Base-by-base conservation (phyloP, 495 filamentous ascomycete species). In the Corynascus novoguineensis region DNA sequence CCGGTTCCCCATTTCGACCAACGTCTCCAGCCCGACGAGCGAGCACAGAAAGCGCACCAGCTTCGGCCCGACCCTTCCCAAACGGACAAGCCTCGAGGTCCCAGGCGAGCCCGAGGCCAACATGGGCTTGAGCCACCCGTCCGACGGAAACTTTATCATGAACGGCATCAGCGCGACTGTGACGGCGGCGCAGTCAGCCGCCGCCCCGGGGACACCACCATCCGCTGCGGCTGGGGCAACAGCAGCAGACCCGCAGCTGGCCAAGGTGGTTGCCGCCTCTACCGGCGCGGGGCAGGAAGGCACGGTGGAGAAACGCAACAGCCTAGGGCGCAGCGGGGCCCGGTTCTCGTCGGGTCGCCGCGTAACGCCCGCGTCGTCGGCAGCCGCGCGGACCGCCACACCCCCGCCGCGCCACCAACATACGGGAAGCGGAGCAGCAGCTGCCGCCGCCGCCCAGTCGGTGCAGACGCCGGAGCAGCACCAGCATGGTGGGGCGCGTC, bases 1-100 rank as follows among this genome's bases (percentile, higher is more conserved):
- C 40, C 79, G 93, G 19, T 98, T 98, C 77, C 93, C 93, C 9
- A 86, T 98, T 60, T 78, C 83, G 41, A 86, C 86, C 38, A 85
- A 85, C 35, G 76, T 83, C 19, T 80, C 82, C 29, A 69, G 76
- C 17, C 73, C 75, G 4, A 75, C 78, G 75, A 78, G 45, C 75
- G 77, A 40, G 71, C 52, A 75, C 44, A 27, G 35, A 14, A 61
- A 62, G 55, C 56, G 56, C 31, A n/a, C 15, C 2, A 77, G 72
- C 52, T n/a, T 69, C 45, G 67, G 67, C 15, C 67, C 67, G 10
- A 42, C 62, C 32, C 61, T 69, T 41, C 78, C 73, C 53, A 77
- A 79, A 48, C 61, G 76, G 37, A 64, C 68, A 12, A 78, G 73
- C 52, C 70, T 77, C 10, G 75, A 78, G 53, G 74, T 79, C 9